Evolutionary conservation across 2,329 filamentous ascomycete species (phyloP), one percentile per base, ranked within the genome.

Genomic region (Corinectria fuckeliana): DNA sequence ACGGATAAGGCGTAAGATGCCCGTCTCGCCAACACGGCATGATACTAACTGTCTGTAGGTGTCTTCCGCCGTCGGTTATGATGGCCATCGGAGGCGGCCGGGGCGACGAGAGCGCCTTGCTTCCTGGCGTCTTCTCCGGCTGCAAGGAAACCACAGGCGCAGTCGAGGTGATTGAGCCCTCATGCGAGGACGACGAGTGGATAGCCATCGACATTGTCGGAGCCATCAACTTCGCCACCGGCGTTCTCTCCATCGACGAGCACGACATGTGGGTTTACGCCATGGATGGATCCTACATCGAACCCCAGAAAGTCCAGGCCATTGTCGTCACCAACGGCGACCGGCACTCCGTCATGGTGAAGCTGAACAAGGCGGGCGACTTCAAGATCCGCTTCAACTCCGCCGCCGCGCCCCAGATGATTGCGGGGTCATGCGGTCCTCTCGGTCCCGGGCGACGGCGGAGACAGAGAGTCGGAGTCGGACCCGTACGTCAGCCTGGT

Each of bases 361-460:
- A 79, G 58, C 73, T 85, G 4, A 71, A 80, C 39, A 76, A 79
- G 38, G 68, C 77, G 1, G 82, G 81, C 1, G 74, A 82, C 57
- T 88, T 85, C 69, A 80, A 80, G 6, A 81, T 88, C 28, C 84
- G 87, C 3, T 75, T 83, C 38, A 80, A 82, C 23, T 80, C 82
- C 14, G 73, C 75, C 13, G 77, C 75, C 26, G 71, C 78, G 2
- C 79, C 82, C 10, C 87, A 89, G 68, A 78, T 88, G 53, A 77
- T 89, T 26, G 77, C 78, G 13, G 85, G 81, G 1, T n/a, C 77
- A 80, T 16, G 85, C 82, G 1, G 74, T 79, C 8, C 71, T 89
- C 36, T 75, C 76, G 2, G 72, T 78, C 14, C 56, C 62, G 3
- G 66, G 66, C n/a, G 64, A 67, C 3, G 66, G 66, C n/a, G 64